Percentiles rank a stretch among this genome's conserved stretches.
These are phyloP conservation scores for Diaporthe caulivora DNA, from an alignment of 2,329 filamentous ascomycete species.

Conservation along the genomic window DNA sequence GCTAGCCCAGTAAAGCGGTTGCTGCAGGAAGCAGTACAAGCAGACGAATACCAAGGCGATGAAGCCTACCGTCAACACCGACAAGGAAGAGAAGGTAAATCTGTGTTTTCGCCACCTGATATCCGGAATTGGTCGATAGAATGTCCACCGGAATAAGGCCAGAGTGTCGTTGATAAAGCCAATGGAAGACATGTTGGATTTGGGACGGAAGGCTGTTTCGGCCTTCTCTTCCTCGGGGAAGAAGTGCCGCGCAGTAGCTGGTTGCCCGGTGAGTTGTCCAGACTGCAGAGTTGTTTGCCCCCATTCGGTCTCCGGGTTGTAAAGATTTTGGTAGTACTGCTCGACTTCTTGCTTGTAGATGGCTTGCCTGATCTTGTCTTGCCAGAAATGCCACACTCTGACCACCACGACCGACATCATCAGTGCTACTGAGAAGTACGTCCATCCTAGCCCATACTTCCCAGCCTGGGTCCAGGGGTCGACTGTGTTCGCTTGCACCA, in stretches of 20 bases:
- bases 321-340: constrained; percentile 69
- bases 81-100: constrained; percentile 84
- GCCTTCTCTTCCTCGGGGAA: constrained; percentile 76
- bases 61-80: constrained; percentile 76
- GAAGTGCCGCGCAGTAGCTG: constrained; percentile 73
- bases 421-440: constrained; percentile 85
- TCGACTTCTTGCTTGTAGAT: constrained; percentile 87
- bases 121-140: constrained; percentile 87
- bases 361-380: constrained; percentile 91
- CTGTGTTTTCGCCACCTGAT: constrained; percentile 75
- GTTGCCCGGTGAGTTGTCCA: constrained; percentile 48
- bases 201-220: constrained; percentile 68
- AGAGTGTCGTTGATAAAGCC: constrained; percentile 81
- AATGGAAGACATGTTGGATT: constrained; percentile 82
- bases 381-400: constrained; percentile 89
- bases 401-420: constrained; percentile 75
- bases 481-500: constrained; percentile 71
- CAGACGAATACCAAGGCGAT: constrained; percentile 79
- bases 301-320: constrained; percentile 64
- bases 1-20: constrained; percentile 90
- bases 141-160: constrained; percentile 88
- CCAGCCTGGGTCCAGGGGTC: constrained; percentile 87
- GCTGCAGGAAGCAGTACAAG: constrained; percentile 87
- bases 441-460: constrained; percentile 89
- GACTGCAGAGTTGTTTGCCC: constrained; percentile 61